Evolutionary conservation across 768 basidiomycete genomes (phyloP).

Genomic region (Boletus insuetus): DNA sequence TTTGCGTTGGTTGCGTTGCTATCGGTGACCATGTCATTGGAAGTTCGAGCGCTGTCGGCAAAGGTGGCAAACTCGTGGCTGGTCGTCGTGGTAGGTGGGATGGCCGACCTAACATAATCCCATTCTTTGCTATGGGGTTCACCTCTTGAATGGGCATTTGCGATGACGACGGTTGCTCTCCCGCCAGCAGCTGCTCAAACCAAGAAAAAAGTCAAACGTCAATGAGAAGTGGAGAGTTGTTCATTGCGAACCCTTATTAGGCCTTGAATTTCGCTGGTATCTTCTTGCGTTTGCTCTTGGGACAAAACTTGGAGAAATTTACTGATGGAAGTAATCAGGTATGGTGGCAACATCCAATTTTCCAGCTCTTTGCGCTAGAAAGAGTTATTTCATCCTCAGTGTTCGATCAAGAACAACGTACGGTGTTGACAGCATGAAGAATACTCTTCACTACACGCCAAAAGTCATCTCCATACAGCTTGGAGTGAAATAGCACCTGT

Average conservation of each 20-base stretch:
- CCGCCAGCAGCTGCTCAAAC: slow-evolving; percentile 44
- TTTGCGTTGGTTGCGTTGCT: slow-evolving; percentile 6
- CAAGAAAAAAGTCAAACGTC: slow-evolving; percentile 41
- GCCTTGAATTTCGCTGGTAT: slow-evolving; percentile 34
- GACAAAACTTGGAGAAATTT: slow-evolving; percentile 28
- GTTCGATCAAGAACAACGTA: slow-evolving; percentile 18
- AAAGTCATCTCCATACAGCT: slow-evolving; percentile 19
- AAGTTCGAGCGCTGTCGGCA: slow-evolving; percentile 14
- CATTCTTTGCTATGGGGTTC: slow-evolving; percentile 13
- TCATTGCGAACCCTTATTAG: slow-evolving; percentile 59
- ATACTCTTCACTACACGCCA: slow-evolving; percentile 26
- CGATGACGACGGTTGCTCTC: slow-evolving; percentile 17
- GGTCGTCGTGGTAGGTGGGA: slow-evolving; percentile 29
- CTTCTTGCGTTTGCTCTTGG: slow-evolving; percentile 23
- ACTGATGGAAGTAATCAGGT: slow-evolving; percentile 37
- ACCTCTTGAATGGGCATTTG: slow-evolving; percentile 15
- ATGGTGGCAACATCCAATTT: slow-evolving; percentile 42
- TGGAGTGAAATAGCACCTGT: slow-evolving; percentile 24
- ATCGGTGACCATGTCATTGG: slow-evolving; percentile 13
- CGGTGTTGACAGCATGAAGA: slow-evolving; percentile 21
- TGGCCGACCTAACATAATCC: slow-evolving; percentile 17
- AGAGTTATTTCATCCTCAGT: slow-evolving; percentile 24
- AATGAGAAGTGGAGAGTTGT: slow-evolving; percentile 36
- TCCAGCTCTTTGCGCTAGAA: slow-evolving; percentile 42
- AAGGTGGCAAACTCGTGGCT: slow-evolving; percentile 3